Evolutionary conservation across 2,329 filamentous ascomycete genomes (phyloP).

Genomic region (Sarocladiaceae sp.): DNA sequence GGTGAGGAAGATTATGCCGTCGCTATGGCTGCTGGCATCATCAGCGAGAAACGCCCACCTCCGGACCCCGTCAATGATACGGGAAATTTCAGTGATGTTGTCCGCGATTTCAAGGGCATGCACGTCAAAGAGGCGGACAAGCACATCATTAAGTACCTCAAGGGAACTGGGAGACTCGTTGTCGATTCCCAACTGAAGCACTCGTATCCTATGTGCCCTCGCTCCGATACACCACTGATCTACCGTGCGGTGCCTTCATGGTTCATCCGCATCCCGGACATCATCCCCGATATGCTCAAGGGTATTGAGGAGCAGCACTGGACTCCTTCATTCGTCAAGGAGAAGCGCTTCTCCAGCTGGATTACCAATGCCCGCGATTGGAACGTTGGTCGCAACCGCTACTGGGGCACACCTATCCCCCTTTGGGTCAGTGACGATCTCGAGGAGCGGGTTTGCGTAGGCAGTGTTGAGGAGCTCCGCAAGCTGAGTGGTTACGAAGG

Average conservation of each 20-base stretch:
- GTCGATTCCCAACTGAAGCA: slow-evolving; percentile 86
- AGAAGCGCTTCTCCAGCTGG: slow-evolving; percentile 88
- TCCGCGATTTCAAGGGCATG: slow-evolving; percentile 77
- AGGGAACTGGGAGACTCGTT: slow-evolving; percentile 69
- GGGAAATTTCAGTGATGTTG: slow-evolving; percentile 72
- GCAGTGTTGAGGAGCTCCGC: slow-evolving; percentile 79
- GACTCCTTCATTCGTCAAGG: slow-evolving; percentile 88
- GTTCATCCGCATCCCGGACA: slow-evolving; percentile 85
- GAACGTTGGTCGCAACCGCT: slow-evolving; percentile 91
- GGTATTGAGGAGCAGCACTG: slow-evolving; percentile 88
- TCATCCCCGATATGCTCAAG: slow-evolving; percentile 83
- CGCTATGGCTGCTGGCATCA: slow-evolving; percentile 70
- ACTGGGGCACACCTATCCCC: slow-evolving; percentile 92
- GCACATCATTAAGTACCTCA: slow-evolving; percentile 85
- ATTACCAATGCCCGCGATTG: slow-evolving; percentile 88
- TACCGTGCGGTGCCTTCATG: slow-evolving; percentile 89
- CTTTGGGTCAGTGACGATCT: slow-evolving; percentile 89
- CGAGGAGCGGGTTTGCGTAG: slow-evolving; percentile 81
- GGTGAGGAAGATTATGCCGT: slow-evolving; percentile 95
- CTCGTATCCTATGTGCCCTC: slow-evolving; percentile 89
- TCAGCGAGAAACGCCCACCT: slow-evolving; percentile 72
- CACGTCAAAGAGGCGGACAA: slow-evolving; percentile 93
- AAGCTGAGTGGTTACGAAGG: slow-evolving; percentile 82
- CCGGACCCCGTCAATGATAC: slow-evolving; percentile 87
- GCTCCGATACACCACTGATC: slow-evolving; percentile 92